Base-by-base conservation (phyloP, 345 rosid species). In the Pistacia integerrima region DNA sequence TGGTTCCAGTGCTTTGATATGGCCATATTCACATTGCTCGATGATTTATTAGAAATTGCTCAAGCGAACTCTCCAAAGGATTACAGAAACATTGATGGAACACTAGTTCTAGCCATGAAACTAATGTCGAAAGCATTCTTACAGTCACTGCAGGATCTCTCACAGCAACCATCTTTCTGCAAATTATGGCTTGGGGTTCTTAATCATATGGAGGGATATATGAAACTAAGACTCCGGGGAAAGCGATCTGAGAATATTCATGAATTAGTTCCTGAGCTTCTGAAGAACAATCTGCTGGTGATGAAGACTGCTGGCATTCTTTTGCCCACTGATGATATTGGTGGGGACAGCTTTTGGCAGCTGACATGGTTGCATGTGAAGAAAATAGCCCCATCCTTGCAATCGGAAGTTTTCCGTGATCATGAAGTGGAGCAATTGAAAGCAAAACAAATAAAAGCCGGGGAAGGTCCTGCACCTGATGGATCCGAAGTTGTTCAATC, bases 1-100 rank as follows among this genome's bases (percentile, higher is more conserved):
- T 88, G 97, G 97, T 84, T 90, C 72, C 91, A 92, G 22, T 92
- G 91, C 75, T 92, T 87, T 56, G 92, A 92, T 74, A n/a, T 74
- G 4, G 88, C 77, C 8, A 77, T 92, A 80, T 88, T 92, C 72
- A 79, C 88, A 2, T 73, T 90, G 64, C 82, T 92, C 14, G 97
- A 92, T 67, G 91, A 92, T 35, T 67, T 86, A 36, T 77, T 88
- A 11, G 81, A 84, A 25, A 55, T 84, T 63, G 80, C 92, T 0
- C 76, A 74, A 8, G 84, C 73, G 56, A 82, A 79, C 65, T 82
- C 91, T 20, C 79, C 81, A 48, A 90, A 86, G 81, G 87, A 71
- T 51, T 86, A 84, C 64, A 75, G 82, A 72, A 86, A 87, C 72
- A 82, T 88, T 77, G 97, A 92, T 65, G 94, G 82, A 62, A 81